These are phyloP conservation scores for Rhynchospora tenuis DNA, from an alignment of 176 grass and related monocot genomes.

Conservation along the genomic window DNA sequence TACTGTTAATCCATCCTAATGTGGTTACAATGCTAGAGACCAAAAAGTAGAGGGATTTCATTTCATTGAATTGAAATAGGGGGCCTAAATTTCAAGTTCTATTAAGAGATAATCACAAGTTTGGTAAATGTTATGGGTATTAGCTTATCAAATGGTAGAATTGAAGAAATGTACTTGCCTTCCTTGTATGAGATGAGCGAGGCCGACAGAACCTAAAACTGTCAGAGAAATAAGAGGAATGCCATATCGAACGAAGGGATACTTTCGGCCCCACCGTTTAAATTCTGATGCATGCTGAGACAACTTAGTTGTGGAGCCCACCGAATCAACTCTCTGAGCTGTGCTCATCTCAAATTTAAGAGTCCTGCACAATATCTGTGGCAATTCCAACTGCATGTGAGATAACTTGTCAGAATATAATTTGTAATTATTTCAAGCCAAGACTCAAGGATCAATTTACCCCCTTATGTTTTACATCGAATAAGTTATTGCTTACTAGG, in stretches of 20 bases:
- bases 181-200: constrained; percentile 83
- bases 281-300: constrained; percentile 47
- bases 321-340: constrained; percentile 32
- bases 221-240: constrained; percentile 83
- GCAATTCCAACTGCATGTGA: neutral
- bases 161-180: constrained; percentile 35
- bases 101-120: neutral
- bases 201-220: constrained; percentile 72
- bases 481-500: neutral
- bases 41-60: neutral
- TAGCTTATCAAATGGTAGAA: constrained; percentile 1
- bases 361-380: neutral
- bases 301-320: constrained; percentile 32
- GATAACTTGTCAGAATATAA: neutral
- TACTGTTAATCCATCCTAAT: neutral
- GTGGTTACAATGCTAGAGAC: neutral
- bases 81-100: neutral
- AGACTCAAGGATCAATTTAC: neutral
- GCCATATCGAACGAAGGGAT: constrained; percentile 79
- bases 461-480: neutral
- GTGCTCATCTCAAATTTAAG: constrained; percentile 23
- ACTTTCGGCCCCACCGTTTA: constrained; percentile 59
- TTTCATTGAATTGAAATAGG: neutral
- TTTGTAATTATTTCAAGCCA: neutral
- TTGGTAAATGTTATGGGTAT: neutral